These are phyloP conservation scores for Vaccinium darrowii DNA, from an alignment of 148 eudicot species.

Conservation along the genomic window DNA sequence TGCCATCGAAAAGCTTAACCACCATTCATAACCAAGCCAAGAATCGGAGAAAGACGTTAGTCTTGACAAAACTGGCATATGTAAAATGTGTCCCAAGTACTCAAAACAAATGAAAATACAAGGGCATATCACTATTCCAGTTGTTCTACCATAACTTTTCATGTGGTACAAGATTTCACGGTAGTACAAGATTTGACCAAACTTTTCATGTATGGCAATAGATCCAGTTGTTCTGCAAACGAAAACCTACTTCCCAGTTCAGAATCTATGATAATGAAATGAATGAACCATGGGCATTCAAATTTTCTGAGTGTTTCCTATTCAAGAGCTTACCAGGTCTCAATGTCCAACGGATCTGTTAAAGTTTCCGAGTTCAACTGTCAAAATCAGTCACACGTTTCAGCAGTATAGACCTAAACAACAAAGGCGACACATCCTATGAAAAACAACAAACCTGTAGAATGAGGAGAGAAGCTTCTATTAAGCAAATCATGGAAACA, in stretches of 20 bases:
- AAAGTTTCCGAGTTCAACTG: neutral
- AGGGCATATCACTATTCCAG: neutral
- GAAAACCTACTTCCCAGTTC: neutral
- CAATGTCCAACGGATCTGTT: neutral
- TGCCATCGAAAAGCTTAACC: neutral
- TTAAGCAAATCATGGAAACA: neutral
- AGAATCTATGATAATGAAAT: neutral
- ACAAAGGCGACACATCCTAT: neutral
- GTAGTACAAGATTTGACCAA: neutral
- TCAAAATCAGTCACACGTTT: neutral
- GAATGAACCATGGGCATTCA: neutral
- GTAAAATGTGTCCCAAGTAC: neutral
- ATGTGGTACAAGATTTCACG: neutral
- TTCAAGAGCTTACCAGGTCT: neutral
- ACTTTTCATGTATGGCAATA: neutral
- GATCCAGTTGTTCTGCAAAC: neutral
- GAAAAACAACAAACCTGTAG: neutral
- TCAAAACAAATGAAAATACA: neutral
- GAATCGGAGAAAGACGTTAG: neutral
- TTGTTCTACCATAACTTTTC: neutral
- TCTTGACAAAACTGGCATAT: neutral
- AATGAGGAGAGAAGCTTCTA: neutral
- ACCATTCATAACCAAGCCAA: neutral
- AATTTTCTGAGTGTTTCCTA: neutral
- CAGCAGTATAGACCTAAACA: neutral